Conservation (phyloP, 2,329 filamentous ascomycete species). For the Aureobasidium sp. region DNA sequence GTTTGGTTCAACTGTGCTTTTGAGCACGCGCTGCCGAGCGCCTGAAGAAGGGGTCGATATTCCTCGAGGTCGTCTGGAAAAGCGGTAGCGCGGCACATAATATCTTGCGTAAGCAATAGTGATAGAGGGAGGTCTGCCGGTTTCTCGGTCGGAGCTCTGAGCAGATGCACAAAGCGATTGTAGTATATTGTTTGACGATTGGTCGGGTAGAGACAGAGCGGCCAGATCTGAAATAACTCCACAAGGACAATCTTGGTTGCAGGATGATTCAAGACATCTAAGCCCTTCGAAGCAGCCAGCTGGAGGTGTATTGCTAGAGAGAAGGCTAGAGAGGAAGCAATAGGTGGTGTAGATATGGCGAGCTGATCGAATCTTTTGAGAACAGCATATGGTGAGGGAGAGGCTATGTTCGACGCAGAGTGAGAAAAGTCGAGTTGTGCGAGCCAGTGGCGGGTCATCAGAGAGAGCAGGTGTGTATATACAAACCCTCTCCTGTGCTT, state of each 20-base stretch:
- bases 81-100: background rate
- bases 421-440: background rate
- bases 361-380: background rate
- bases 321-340: background rate
- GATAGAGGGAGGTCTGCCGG: background rate
- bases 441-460: background rate
- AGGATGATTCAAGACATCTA: background rate
- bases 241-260: background rate
- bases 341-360: background rate
- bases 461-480: background rate
- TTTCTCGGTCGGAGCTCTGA: background rate
- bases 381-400: background rate
- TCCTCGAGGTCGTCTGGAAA: background rate
- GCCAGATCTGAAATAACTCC: background rate
- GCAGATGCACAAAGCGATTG: background rate
- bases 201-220: background rate
- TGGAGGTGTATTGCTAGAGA: background rate
- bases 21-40: background rate
- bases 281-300: background rate
- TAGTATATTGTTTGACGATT: background rate
- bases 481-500: background rate
- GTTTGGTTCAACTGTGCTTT: background rate
- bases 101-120: slow-evolving; percentile 1
- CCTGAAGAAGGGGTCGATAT: background rate
- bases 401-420: background rate